Conservation (phyloP, 805 yeast genomes). For the Hagleromyces aurorensis region DNA sequence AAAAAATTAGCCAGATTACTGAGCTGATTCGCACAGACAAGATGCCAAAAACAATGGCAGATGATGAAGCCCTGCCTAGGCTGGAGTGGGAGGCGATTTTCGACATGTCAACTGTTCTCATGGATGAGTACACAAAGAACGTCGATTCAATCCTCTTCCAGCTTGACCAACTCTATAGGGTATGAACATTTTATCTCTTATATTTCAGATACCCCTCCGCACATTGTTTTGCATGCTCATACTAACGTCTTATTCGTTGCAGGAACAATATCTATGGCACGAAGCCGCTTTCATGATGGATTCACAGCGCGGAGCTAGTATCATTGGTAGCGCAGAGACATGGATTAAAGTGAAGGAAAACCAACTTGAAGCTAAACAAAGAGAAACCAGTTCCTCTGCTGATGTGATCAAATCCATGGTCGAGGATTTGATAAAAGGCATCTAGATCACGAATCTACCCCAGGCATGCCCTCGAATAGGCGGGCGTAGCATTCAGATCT, state of each 20-base stretch:
- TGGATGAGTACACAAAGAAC: slow-evolving; percentile 25
- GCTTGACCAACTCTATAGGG: slow-evolving; percentile 20
- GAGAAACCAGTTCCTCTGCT: slow-evolving; percentile 21
- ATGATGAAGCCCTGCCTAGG: slow-evolving; percentile 3
- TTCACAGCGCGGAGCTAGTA: slow-evolving; percentile 24
- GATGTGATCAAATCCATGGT: slow-evolving; percentile 24
- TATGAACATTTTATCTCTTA: slow-evolving; percentile 7
- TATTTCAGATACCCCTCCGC: too few species aligned
- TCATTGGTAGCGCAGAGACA: slow-evolving; percentile 20
- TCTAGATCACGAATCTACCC: slow-evolving; percentile 17
- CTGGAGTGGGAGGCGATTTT: slow-evolving; percentile 29
- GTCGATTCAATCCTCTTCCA: slow-evolving; percentile 19
- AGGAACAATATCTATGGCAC: slow-evolving; percentile 28
- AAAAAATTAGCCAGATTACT: slow-evolving; percentile 14
- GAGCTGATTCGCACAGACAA: slow-evolving; percentile 9
- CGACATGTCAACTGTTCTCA: slow-evolving; percentile 23
- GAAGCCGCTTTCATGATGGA: slow-evolving; percentile 29
- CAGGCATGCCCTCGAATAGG: slow-evolving; percentile 47
- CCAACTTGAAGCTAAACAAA: slow-evolving; percentile 16
- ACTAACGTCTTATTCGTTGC: neutral
- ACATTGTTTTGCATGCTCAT: too few species aligned
- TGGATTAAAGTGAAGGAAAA: slow-evolving; percentile 26
- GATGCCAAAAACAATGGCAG: too few species aligned
- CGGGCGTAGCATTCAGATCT: slow-evolving; percentile 39
- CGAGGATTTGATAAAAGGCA: slow-evolving; percentile 14